phyloP scores from a whole-genome alignment of 2,329 filamentous ascomycete genomes.

The Trichoderma breve region DNA sequence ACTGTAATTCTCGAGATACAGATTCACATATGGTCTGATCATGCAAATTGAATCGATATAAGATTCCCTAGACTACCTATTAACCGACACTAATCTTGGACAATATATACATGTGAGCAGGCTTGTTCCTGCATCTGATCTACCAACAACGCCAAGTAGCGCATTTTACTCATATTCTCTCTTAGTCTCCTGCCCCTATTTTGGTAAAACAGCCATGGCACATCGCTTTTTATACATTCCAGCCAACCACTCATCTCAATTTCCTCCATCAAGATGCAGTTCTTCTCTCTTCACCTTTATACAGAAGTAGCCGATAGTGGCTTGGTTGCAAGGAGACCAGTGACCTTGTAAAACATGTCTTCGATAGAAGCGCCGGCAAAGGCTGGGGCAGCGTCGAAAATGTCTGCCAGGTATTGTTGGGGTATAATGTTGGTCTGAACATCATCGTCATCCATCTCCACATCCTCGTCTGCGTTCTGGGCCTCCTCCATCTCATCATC shows the following conservation, averaged over 20 bases:
- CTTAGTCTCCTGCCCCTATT: not conserved
- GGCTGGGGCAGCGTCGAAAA: conserved; percentile 68
- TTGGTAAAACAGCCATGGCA: not conserved
- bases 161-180: not conserved
- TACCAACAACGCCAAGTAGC: not conserved
- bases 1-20: not conserved
- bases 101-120: conserved; percentile 11
- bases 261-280: not conserved
- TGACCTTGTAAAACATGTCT: conserved; percentile 73
- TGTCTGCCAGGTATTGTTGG: conserved; percentile 64
- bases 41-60: not conserved
- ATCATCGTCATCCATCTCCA: conserved; percentile 47
- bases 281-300: not conserved
- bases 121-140: conserved; percentile 7
- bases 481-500: conserved; percentile 42
- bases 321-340: conserved; percentile 58
- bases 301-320: conserved; percentile 36
- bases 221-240: not conserved
- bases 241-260: not conserved
- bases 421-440: conserved; percentile 60
- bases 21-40: not conserved
- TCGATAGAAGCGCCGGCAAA: conserved; percentile 70
- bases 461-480: conserved; percentile 39
- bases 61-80: not conserved
- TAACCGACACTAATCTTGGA: not conserved